Evolutionary conservation across 495 filamentous ascomycete genomes (phyloP).

Genomic region (Pyronema domesticum): DNA sequence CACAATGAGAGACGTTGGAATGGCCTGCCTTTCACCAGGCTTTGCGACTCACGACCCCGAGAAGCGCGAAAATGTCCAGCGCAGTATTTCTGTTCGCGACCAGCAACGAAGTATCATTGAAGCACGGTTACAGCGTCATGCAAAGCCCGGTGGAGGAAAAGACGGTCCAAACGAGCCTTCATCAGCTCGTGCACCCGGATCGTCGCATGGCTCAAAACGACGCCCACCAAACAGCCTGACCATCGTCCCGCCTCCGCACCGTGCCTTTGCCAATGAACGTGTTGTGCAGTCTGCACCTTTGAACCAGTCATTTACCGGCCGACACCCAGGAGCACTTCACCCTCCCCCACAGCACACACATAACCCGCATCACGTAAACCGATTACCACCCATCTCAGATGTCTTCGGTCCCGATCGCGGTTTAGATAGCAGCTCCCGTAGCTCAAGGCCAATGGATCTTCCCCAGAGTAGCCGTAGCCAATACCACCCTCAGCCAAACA

Average conservation of each 20-base stretch:
- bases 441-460: slow-evolving; percentile 21
- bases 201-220: slow-evolving; percentile 33
- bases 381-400: slow-evolving; percentile 83
- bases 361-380: slow-evolving; percentile 68
- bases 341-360: slow-evolving; percentile 82
- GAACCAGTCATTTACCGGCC: slow-evolving; percentile 87
- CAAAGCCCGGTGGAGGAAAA: slow-evolving; percentile 31
- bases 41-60: slow-evolving; percentile 92
- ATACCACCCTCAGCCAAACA: slow-evolving; percentile 52
- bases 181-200: slow-evolving; percentile 40
- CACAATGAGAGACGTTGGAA: slow-evolving; percentile 78
- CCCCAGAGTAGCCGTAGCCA: slow-evolving; percentile 24
- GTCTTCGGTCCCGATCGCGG: slow-evolving; percentile 69
- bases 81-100: slow-evolving; percentile 82
- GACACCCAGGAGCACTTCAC: slow-evolving; percentile 65
- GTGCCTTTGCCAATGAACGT: slow-evolving; percentile 85
- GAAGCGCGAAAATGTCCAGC: slow-evolving; percentile 86
- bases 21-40: slow-evolving; percentile 86
- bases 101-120: slow-evolving; percentile 93
- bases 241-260: slow-evolving; percentile 89
- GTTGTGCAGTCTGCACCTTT: slow-evolving; percentile 94
- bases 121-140: slow-evolving; percentile 69
- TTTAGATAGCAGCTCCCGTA: slow-evolving; percentile 39
- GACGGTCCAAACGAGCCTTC: slow-evolving; percentile 34
- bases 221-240: slow-evolving; percentile 80